Evolutionary conservation across 176 grass and related monocot species (phyloP).

Genomic region (Hordeum marinum): DNA sequence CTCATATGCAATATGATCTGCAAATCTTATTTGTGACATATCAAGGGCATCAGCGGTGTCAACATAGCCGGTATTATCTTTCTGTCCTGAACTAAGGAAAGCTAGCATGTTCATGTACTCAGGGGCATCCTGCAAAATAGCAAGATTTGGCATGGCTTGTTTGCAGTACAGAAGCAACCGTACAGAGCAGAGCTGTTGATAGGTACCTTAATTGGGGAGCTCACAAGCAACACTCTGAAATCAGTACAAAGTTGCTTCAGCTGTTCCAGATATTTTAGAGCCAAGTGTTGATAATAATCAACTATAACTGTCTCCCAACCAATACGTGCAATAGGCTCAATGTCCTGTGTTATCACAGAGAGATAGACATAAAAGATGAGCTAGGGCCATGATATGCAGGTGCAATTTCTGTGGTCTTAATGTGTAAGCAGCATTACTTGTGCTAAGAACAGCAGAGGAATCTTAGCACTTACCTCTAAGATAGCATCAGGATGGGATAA

Average conservation of each 20-base stretch:
- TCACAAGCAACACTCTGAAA: slow-evolving; percentile 65
- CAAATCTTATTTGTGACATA: slow-evolving; percentile 48
- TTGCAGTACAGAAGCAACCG: slow-evolving; percentile 2
- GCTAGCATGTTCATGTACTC: slow-evolving; percentile 59
- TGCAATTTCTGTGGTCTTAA: background rate
- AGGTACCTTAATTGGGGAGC: slow-evolving; percentile 50
- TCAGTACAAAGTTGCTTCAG: slow-evolving; percentile 53
- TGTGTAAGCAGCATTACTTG: background rate
- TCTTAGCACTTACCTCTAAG: slow-evolving; percentile 43
- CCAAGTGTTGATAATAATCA: slow-evolving; percentile 58
- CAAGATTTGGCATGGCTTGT: slow-evolving; percentile 29
- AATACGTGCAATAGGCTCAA: slow-evolving; percentile 44
- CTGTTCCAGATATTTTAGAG: slow-evolving; percentile 45
- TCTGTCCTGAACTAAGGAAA: slow-evolving; percentile 52
- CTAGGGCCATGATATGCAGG: background rate
- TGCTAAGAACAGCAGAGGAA: slow-evolving; percentile 5
- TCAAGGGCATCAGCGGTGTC: slow-evolving; percentile 38
- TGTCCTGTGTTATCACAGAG: slow-evolving; percentile 42
- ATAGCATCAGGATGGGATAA: slow-evolving; percentile 60
- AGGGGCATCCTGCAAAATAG: slow-evolving; percentile 63
- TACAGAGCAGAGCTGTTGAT: slow-evolving; percentile 7
- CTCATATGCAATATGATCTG: slow-evolving; percentile 53
- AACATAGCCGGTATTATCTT: background rate
- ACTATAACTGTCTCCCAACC: slow-evolving; percentile 65
- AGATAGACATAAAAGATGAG: background rate